These are phyloP conservation scores for Penicillium malachiteum DNA, from an alignment of 495 filamentous ascomycete species.

Conservation along the genomic window DNA sequence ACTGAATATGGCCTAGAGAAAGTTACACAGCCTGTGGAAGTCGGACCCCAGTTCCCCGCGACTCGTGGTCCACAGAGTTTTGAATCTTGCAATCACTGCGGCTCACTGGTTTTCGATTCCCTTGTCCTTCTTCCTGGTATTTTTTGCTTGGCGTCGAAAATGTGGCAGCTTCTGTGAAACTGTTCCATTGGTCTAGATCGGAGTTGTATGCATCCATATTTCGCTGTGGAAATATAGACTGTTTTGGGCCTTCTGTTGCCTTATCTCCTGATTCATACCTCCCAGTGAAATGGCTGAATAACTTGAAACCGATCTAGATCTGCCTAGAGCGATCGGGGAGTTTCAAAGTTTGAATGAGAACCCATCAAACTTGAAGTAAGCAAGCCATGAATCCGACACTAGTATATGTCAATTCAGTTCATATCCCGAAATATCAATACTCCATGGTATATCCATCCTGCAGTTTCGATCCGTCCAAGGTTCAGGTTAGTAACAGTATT, in stretches of 20 bases:
- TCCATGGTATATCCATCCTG: not conserved
- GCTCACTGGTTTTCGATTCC: conserved; percentile 6
- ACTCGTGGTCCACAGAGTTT: conserved; percentile 23
- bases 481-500: not conserved
- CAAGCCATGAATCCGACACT: not conserved
- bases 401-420: not conserved
- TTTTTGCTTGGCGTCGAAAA: not conserved
- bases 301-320: not conserved
- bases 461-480: not conserved
- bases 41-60: conserved; percentile 26
- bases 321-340: not conserved
- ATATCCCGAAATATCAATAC: not conserved
- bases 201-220: not conserved
- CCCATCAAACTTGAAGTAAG: not conserved
- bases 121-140: not conserved
- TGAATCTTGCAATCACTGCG: conserved; percentile 14
- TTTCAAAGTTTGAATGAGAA: not conserved
- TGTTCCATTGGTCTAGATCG: not conserved
- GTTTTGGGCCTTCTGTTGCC: not conserved
- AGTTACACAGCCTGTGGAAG: conserved; percentile 28
- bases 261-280: not conserved
- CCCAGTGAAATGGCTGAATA: no score
- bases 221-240: not conserved
- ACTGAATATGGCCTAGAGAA: conserved; percentile 4
- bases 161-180: conserved; percentile 3